Base-by-base conservation (phyloP, 176 grass and related monocot genomes). In the Microstegium vimineum region DNA sequence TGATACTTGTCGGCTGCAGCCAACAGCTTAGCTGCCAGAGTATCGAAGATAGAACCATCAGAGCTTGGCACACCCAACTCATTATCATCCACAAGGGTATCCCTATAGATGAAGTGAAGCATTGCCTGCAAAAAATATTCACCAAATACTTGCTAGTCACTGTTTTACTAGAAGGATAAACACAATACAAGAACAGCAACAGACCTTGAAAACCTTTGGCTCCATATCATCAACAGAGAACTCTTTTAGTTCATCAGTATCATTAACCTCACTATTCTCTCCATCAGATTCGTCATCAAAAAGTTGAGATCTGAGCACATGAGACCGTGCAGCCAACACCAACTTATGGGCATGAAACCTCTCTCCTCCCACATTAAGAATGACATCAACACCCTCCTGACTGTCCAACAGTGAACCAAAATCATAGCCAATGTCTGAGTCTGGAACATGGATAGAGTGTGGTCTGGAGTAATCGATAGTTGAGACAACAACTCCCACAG, bases 151-250 rank as follows among this genome's bases (percentile, higher is more conserved):
- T 68, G 13, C 5, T 47, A 72, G n/a, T 20, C 63, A 41, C 20
- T 42, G 57, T 25, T 82, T 23, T 60, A 68, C 17, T 40, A 23
- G 4, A 34, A 78, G 52, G 40, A 78, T n/a, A 82, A 1, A 43
- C 28, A 8, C 52, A 79, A 81, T 17, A 86, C 16, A 41, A 17
- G 34, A 61, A 76, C 51, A 72, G 62, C 26, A 65, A 79, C 82
- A 79, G 23, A 97, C 94, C 94, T 92, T 92, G 74, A 97, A 97
- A 86, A 97, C 94, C 63, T 89, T 89, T 74, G 92, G 94, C 79
- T 97, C 94, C 78, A 97, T 85, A 79, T 92, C 88, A 80, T 89
- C 77, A 75, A 97, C 72, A 83, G 74, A 36, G 77, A 92, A 78
- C 77, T 92, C 94, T 71, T 82, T 73, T 18, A 86, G n/a, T 13